phyloP scores from a whole-genome alignment of 1,284 basidiomycete species.

The Neotropicomus parvogracilis region DNA sequence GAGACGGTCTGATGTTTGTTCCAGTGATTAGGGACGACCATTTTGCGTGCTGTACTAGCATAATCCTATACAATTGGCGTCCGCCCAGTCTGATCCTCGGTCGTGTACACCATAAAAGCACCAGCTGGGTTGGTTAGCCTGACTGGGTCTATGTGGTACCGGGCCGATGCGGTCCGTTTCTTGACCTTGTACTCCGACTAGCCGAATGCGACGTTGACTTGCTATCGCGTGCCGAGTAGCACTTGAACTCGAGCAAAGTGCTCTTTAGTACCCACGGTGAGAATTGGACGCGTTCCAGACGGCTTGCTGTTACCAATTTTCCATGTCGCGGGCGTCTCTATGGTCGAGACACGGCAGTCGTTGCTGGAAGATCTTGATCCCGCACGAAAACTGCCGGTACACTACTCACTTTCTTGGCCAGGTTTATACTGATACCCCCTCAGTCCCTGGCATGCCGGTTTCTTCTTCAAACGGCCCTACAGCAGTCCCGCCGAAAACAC shows the following conservation, averaged over 20 bases:
- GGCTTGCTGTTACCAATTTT: background rate
- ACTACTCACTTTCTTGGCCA: background rate
- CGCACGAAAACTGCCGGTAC: background rate
- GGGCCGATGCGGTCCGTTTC: too few species aligned
- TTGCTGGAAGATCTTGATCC: conserved; percentile 1
- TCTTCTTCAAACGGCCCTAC: conserved; percentile 7
- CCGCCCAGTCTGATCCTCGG: too few species aligned
- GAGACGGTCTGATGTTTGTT: too few species aligned
- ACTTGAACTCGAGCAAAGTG: background rate
- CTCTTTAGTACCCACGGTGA: background rate
- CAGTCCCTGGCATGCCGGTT: background rate
- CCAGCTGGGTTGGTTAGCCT: too few species aligned
- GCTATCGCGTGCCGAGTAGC: too few species aligned
- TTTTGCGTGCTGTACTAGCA: too few species aligned
- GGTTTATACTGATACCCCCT: background rate
- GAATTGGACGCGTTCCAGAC: background rate
- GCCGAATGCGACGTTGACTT: too few species aligned
- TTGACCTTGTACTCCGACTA: too few species aligned
- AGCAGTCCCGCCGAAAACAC: background rate
- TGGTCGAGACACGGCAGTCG: conserved; percentile 1
- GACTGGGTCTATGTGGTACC: too few species aligned
- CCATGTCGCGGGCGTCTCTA: conserved; percentile 10
- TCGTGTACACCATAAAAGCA: too few species aligned
- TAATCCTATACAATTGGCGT: too few species aligned
- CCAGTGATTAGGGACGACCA: too few species aligned